These are phyloP conservation scores for Podila epigama DNA, from an alignment of 192 early-diverging fungal genomes.

Conservation along the genomic window DNA sequence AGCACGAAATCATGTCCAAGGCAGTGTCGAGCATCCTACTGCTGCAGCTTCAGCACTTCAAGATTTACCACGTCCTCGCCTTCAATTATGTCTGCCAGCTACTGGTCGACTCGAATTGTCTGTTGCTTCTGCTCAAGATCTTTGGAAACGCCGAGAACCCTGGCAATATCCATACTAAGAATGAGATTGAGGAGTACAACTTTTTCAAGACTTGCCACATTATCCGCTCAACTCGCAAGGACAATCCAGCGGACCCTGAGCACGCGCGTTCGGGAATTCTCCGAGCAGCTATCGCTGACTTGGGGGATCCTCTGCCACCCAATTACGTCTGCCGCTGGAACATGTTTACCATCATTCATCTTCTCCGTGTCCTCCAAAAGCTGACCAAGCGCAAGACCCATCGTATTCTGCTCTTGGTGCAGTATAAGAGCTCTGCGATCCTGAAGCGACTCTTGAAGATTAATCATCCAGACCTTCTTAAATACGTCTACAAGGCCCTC, in stretches of 20 bases:
- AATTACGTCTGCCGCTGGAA: slow-evolving; percentile 62
- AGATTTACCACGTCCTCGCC: slow-evolving; percentile 74
- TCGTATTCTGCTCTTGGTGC: slow-evolving; percentile 77
- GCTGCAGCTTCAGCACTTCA: slow-evolving; percentile 69
- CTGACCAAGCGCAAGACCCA: slow-evolving; percentile 81
- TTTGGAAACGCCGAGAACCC: slow-evolving; percentile 75
- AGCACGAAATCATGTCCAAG: slow-evolving; percentile 78
- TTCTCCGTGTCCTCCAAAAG: slow-evolving; percentile 81
- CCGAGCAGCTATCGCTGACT: slow-evolving; percentile 14
- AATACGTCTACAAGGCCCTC: slow-evolving; percentile 81
- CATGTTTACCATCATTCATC: slow-evolving; percentile 73
- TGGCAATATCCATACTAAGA: slow-evolving; percentile 54
- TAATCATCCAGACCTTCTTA: slow-evolving; percentile 65
- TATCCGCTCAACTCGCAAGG: slow-evolving; percentile 13
- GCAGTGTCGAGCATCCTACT: slow-evolving; percentile 73
- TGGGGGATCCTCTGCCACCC: slow-evolving; percentile 36
- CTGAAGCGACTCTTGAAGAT: slow-evolving; percentile 81
- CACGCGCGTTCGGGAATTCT: slow-evolving; percentile 17
- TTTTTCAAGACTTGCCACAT: slow-evolving; percentile 50
- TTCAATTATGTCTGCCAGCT: slow-evolving; percentile 83
- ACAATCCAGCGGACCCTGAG: slow-evolving; percentile 4
- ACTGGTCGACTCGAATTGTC: slow-evolving; percentile 82
- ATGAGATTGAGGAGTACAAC: slow-evolving; percentile 57
- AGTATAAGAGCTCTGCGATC: slow-evolving; percentile 85
- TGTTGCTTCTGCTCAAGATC: slow-evolving; percentile 85